Evolutionary conservation across 495 filamentous ascomycete species (phyloP).

Genomic region (Opeltia flavorubescens): DNA sequence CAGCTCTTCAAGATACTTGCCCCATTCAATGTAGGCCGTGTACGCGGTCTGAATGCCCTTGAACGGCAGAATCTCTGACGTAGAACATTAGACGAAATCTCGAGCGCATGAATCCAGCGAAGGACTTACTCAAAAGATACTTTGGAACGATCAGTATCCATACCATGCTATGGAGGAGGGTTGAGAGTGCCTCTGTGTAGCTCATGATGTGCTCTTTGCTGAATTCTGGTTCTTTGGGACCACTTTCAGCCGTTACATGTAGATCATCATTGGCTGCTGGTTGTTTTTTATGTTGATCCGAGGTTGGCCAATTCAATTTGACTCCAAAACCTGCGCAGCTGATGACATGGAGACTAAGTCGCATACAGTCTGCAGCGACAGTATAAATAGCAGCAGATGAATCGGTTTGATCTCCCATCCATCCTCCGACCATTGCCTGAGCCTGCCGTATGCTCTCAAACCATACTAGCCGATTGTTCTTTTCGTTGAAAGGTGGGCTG

Average conservation of each 20-base stretch:
- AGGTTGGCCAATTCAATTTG: slow-evolving; percentile 39
- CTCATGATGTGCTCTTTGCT: slow-evolving; percentile 43
- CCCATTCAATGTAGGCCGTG: slow-evolving; percentile 42
- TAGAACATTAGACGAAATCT: background rate
- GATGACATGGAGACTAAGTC: slow-evolving; percentile 51
- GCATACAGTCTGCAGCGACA: slow-evolving; percentile 45
- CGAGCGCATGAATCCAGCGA: background rate
- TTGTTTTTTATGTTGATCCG: slow-evolving; percentile 19
- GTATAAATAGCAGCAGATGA: slow-evolving; percentile 31
- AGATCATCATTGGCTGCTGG: background rate
- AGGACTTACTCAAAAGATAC: slow-evolving; percentile 25
- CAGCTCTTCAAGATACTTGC: slow-evolving; percentile 51
- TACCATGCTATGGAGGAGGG: slow-evolving; percentile 39
- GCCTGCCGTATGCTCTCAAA: slow-evolving; percentile 43
- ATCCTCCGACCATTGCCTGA: slow-evolving; percentile 36
- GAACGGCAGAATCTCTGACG: slow-evolving; percentile 33
- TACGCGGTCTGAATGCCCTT: slow-evolving; percentile 31
- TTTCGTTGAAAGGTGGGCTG: slow-evolving; percentile 55
- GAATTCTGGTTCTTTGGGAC: slow-evolving; percentile 13
- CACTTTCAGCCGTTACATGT: background rate
- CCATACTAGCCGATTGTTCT: slow-evolving; percentile 54
- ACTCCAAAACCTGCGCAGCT: slow-evolving; percentile 53
- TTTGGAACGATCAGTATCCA: slow-evolving; percentile 36
- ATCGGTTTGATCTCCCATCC: slow-evolving; percentile 24
- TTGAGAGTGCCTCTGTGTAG: slow-evolving; percentile 39